Base-by-base conservation (phyloP, 2,329 filamentous ascomycete genomes). In the Verruconis gallopava region DNA sequence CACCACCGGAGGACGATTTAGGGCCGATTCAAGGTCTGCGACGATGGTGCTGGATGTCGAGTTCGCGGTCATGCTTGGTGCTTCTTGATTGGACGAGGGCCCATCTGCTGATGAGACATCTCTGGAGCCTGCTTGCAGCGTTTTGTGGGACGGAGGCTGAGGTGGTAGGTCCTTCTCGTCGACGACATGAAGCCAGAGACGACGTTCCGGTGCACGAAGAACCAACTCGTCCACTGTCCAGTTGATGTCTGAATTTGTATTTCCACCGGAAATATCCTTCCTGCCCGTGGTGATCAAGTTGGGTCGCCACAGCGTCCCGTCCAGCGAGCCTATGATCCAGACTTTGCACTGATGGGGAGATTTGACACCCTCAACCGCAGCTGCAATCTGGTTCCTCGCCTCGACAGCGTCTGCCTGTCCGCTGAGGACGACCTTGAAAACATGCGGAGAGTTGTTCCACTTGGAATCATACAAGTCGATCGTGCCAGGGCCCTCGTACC, bases 341-440 rank as follows among this genome's bases (percentile, higher is more conserved):
- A 63, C 60, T 30, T 58, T 60, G 40, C 61, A 50, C 41, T 63
- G 62, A 19, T 59, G 55, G 14, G 53, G 50, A 38, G 63, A 59
- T 47, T 59, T 44, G 32, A 62, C 47, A 20, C 52, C 50, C 4
- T 20, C 21, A 12, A 45, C 34, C 9, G 14, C 15, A 20, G 20
- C 22, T 12, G 46, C 44, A 33, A 47, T 40, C 28, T 43, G 35
- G 6, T 46, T 37, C 5, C 37, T 33, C 19, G 43, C 21, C 13
- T 46, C 35, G 19, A 20, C 17, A 13, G 38, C 32, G 12, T 21
- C 40, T n/a, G 40, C 42, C 3, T 20, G 37, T 12, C 30, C 32
- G 5, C 32, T 19, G 9, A 47, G 18, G 6, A 33, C 36, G 19
- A 46, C 19, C 12, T 40, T 44, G 43, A 41, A 33, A 14, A 46